These are phyloP conservation scores for Fusarium chlamydosporum DNA, from an alignment of 2,329 filamentous ascomycete genomes.

Conservation along the genomic window DNA sequence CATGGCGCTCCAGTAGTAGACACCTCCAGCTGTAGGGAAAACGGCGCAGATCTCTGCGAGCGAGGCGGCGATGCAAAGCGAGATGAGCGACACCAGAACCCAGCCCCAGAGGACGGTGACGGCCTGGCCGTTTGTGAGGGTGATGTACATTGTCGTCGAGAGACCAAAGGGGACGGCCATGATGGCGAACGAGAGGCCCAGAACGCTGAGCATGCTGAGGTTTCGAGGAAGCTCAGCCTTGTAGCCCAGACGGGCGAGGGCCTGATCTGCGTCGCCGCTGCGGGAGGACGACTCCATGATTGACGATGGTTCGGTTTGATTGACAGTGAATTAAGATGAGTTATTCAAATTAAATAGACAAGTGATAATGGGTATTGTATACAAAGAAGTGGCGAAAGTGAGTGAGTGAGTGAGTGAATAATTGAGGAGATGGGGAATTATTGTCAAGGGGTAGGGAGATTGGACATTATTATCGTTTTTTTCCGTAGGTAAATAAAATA, in stretches of 20 bases:
- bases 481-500: conserved; percentile 3
- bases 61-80: conserved; percentile 77
- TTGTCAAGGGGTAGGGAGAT: conserved; percentile 16
- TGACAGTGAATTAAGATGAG: not conserved
- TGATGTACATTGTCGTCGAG: conserved; percentile 63
- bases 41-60: conserved; percentile 80
- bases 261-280: conserved; percentile 56
- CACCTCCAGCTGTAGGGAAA: conserved; percentile 72
- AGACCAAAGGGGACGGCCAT: conserved; percentile 66
- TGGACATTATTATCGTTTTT: conserved; percentile 22
- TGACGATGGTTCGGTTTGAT: not conserved
- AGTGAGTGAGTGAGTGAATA: not conserved
- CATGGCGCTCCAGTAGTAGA: conserved; percentile 82
- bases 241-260: conserved; percentile 64
- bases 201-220: conserved; percentile 65
- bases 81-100: conserved; percentile 74
- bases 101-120: conserved; percentile 82
- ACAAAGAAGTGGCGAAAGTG: not conserved
- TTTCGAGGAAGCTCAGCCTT: conserved; percentile 65
- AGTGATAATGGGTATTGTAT: not conserved
- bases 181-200: conserved; percentile 66
- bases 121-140: conserved; percentile 78
- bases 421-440: not conserved
- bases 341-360: not conserved
- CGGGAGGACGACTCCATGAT: conserved; percentile 34